Base-by-base conservation (phyloP, 2,329 filamentous ascomycete genomes). In the Aspergillus arachidicola region DNA sequence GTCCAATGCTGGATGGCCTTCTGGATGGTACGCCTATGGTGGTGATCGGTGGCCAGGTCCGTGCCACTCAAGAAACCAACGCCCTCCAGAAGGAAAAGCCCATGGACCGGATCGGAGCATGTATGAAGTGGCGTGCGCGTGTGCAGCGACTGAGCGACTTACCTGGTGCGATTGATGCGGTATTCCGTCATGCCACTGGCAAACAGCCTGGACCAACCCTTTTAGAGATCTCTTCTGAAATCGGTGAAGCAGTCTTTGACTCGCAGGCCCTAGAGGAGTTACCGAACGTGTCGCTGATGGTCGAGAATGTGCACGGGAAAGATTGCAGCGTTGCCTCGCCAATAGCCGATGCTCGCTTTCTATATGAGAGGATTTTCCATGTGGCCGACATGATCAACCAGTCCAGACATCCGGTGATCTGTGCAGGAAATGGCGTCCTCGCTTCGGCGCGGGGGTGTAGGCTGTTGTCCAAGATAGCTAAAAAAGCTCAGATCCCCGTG, bases 401-500 rank as follows among this genome's bases (percentile, higher is more conserved):
- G 12, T 55, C 51, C 11, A 38, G 32, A 19, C 14, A 16, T 4
- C 51, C 51, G 14, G 57, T 58, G 6, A 58, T 58, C 30, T 58
- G 57, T 30, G 57, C 57, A 1, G 57, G 57, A 21, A 48, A 58
- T 11, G 57, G 57, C 11, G 57, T 48, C 16, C 51, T 38, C 10
- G 30, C 30, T 26, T 23, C 41, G n/a, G 30, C 30, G 4, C 43
- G 34, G 11, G 57, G 57, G 14, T 46, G 41, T n/a, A 23, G 9
- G 26, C 32, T 50, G 30, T 23, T 58, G 19, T 50, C 57, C 9
- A 58, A 38, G 14, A 36, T 58, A n/a, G 21, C 57, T 4, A 9
- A 23, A 12, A 58, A 58, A n/a, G 57, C 57, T n/a, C 57, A 48
- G 21, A 58, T 58, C n/a, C 57, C 57, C n/a, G 57, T 58, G 9